Evolutionary conservation across 2,329 filamentous ascomycete genomes (phyloP).

Genomic region (Didymella sp.): DNA sequence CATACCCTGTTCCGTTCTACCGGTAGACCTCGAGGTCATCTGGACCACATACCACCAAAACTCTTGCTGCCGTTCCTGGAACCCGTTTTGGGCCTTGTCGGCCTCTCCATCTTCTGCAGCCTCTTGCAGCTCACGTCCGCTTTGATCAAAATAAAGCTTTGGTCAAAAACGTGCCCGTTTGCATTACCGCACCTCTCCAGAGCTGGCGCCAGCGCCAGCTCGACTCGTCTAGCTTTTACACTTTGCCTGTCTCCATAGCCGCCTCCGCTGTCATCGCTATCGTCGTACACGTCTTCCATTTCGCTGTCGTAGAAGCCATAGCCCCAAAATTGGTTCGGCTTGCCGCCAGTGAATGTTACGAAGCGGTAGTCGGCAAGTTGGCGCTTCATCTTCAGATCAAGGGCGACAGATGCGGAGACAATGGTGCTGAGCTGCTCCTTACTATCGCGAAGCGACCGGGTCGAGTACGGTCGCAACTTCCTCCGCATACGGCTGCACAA

Average conservation of each 20-base stretch:
- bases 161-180: slow-evolving; percentile 48
- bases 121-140: slow-evolving; percentile 48
- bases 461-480: slow-evolving; percentile 44
- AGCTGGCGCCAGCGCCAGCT: slow-evolving; percentile 47
- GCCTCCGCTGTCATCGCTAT: slow-evolving; percentile 27
- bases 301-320: slow-evolving; percentile 48
- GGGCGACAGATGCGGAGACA: slow-evolving; percentile 45
- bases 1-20: not conserved
- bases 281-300: slow-evolving; percentile 48
- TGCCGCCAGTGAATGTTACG: slow-evolving; percentile 46
- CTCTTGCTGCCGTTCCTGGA: slow-evolving; percentile 19
- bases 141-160: slow-evolving; percentile 48
- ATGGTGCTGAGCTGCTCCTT: slow-evolving; percentile 46
- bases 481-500: slow-evolving; percentile 41
- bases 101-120: slow-evolving; percentile 34
- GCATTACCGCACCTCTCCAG: slow-evolving; percentile 49
- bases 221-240: slow-evolving; percentile 36
- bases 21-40: not conserved
- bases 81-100: slow-evolving; percentile 21
- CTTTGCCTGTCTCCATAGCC: slow-evolving; percentile 22
- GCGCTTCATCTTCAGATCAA: slow-evolving; percentile 49
- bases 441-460: slow-evolving; percentile 36
- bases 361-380: slow-evolving; percentile 49
- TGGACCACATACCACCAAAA: slow-evolving; percentile 27
- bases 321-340: slow-evolving; percentile 43